Conservation (phyloP, 306 rosid genomes). For the Rubus parviflorus region DNA sequence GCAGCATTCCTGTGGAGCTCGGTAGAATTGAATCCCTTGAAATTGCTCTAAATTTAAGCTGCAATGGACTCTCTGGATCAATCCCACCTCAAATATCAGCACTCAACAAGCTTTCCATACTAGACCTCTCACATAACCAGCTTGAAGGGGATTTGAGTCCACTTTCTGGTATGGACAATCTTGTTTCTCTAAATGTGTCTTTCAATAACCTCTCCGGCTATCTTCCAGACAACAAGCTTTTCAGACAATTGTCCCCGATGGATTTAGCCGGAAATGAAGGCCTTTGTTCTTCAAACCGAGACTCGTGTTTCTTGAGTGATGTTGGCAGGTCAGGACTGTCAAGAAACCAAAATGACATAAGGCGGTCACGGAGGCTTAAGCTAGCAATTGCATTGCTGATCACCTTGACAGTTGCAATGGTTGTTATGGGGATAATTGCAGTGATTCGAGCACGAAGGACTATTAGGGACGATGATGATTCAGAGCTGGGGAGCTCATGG, state of each 20-base stretch:
- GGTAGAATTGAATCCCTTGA: constrained; percentile 66
- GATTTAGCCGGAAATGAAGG: constrained; percentile 72
- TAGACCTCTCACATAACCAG: constrained; percentile 85
- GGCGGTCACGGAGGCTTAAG: constrained; percentile 60
- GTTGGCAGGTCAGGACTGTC: constrained; percentile 32
- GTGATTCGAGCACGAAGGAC: constrained; percentile 64
- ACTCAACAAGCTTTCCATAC: constrained; percentile 71
- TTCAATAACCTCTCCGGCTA: constrained; percentile 67
- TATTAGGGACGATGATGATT: constrained; percentile 58
- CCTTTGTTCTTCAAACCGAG: constrained; percentile 61
- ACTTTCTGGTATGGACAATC: constrained; percentile 66
- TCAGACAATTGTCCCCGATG: constrained; percentile 64
- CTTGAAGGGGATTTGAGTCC: constrained; percentile 72
- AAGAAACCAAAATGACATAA: constrained; percentile 33
- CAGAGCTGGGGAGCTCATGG: constrained; percentile 81
- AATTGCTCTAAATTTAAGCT: constrained; percentile 82
- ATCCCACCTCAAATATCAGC: constrained; percentile 72
- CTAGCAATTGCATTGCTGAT: constrained; percentile 69
- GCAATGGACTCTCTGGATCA: constrained; percentile 64
- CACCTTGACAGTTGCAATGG: constrained; percentile 66
- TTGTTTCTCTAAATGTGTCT: constrained; percentile 86
- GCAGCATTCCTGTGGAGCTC: constrained; percentile 64
- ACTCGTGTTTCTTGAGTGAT: constrained; percentile 62
- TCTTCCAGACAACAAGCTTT: constrained; percentile 85
- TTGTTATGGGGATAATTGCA: constrained; percentile 72